These are phyloP conservation scores for Tetrapisispora fleetii DNA, from an alignment of 805 yeast genomes.

Conservation along the genomic window DNA sequence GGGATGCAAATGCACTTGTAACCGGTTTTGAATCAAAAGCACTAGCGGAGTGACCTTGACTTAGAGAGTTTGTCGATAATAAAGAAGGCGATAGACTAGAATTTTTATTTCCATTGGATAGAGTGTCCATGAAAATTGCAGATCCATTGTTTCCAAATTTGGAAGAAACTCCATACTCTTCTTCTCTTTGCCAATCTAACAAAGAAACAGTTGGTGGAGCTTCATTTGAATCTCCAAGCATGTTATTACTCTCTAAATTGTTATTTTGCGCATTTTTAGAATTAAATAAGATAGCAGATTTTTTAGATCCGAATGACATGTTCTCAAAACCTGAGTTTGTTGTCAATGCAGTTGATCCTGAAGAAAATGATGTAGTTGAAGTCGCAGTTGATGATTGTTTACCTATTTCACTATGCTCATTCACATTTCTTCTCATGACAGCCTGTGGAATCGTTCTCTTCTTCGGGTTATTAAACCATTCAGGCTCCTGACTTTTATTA, in stretches of 20 bases:
- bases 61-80: not conserved
- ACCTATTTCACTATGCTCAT: not conserved
- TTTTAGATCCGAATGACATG: constrained; percentile 32
- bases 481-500: constrained; percentile 17
- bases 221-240: constrained; percentile 30
- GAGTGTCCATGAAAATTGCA: constrained; percentile 4
- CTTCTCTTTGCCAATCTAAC: constrained; percentile 34
- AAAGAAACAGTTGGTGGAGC: constrained; percentile 35
- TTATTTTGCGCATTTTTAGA: constrained; percentile 2
- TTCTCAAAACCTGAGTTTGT: constrained; percentile 30
- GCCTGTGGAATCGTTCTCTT: constrained; percentile 40
- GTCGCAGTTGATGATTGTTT: not conserved
- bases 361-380: not conserved
- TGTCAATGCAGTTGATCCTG: constrained; percentile 1
- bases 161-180: constrained; percentile 18
- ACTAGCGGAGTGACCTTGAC: constrained; percentile 3
- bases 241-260: constrained; percentile 12
- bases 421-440: constrained; percentile 34
- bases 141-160: not conserved
- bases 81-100: constrained; percentile 1
- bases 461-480: constrained; percentile 36
- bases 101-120: constrained; percentile 5
- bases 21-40: constrained; percentile 13
- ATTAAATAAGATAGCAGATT: constrained; percentile 9
- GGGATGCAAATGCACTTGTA: not conserved